Conservation (phyloP, 148 eudicot genomes). For the Polygonum aviculare region DNA sequence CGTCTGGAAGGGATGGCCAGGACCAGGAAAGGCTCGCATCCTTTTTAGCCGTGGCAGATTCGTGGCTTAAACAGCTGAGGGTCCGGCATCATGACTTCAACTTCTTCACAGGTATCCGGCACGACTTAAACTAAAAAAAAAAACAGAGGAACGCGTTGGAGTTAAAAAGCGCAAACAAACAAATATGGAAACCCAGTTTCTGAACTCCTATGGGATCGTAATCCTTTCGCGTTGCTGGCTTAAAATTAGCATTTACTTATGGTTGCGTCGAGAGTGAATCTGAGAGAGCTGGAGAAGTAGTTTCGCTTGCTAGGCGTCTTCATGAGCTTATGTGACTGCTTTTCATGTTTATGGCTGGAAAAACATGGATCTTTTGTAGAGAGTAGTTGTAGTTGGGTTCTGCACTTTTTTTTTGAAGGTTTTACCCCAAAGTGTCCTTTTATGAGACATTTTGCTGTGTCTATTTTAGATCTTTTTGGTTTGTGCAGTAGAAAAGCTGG, state of each 20-base stretch:
- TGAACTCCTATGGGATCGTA: not conserved
- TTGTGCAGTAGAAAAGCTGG: slow-evolving; percentile 2
- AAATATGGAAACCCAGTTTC: not conserved
- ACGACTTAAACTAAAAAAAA: slow-evolving; percentile 29
- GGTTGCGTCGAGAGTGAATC: not conserved
- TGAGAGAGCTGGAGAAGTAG: not conserved
- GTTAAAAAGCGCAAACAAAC: not conserved
- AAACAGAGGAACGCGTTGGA: not conserved
- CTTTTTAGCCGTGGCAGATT: slow-evolving; percentile 83
- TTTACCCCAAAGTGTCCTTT: not conserved
- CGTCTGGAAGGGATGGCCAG: slow-evolving; percentile 42
- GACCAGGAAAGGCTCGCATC: slow-evolving; percentile 71
- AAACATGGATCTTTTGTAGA: not conserved
- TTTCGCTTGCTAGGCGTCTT: not conserved
- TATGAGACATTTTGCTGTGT: slow-evolving; percentile 2
- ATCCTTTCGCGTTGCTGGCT: not conserved
- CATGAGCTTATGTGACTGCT: not conserved
- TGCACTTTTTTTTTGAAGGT: not conserved
- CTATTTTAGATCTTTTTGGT: not conserved
- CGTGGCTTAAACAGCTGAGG: slow-evolving; percentile 88
- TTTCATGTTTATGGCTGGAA: not conserved
- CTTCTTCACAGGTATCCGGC: slow-evolving; percentile 66
- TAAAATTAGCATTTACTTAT: not conserved
- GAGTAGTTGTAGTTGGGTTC: not conserved
- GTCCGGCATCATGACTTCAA: slow-evolving; percentile 93